These are phyloP conservation scores for Coemansia sp. DNA, from an alignment of 192 early-diverging fungal genomes.

Conservation along the genomic window DNA sequence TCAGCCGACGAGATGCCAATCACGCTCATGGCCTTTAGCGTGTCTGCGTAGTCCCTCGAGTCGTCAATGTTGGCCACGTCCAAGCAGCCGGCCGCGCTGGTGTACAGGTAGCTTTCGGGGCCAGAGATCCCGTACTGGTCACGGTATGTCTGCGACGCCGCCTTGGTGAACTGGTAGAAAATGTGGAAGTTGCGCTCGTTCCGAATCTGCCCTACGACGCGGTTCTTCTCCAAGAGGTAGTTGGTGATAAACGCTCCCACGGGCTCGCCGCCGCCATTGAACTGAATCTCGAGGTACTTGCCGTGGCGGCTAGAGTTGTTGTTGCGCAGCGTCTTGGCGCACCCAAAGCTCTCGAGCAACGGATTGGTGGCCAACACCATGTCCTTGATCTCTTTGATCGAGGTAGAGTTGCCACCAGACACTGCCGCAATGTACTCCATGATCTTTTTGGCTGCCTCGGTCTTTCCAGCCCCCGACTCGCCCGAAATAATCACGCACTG, in stretches of 20 bases:
- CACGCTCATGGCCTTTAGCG: slow-evolving; percentile 87
- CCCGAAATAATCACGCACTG: slow-evolving; percentile 99
- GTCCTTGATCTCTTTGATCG: slow-evolving; percentile 91
- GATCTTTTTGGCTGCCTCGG: slow-evolving; percentile 87
- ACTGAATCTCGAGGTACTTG: slow-evolving; percentile 99
- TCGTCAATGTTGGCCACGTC: slow-evolving; percentile 94
- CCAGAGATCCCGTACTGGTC: slow-evolving; percentile 67
- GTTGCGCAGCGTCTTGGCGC: slow-evolving; percentile 97
- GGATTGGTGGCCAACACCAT: slow-evolving; percentile 99
- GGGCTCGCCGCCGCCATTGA: slow-evolving; percentile 87
- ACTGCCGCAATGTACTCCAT: slow-evolving; percentile 99
- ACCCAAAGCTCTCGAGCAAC: slow-evolving; percentile 96
- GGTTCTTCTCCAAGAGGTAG: slow-evolving; percentile 94
- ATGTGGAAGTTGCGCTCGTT: slow-evolving; percentile 99
- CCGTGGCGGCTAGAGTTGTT: slow-evolving; percentile 99
- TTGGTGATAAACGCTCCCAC: slow-evolving; percentile 97
- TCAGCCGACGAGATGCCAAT: slow-evolving; percentile 81
- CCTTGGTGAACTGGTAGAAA: slow-evolving; percentile 88
- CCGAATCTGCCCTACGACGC: slow-evolving; percentile 89
- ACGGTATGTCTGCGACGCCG: slow-evolving; percentile 69
- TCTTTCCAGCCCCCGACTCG: slow-evolving; percentile 92
- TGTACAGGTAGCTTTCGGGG: slow-evolving; percentile 76
- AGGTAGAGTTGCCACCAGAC: slow-evolving; percentile 67
- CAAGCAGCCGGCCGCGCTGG: slow-evolving; percentile 68
- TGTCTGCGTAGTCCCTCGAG: slow-evolving; percentile 78